Conservation (phyloP, 352 stramenopile species). For the Thraustochytrium sp. region DNA sequence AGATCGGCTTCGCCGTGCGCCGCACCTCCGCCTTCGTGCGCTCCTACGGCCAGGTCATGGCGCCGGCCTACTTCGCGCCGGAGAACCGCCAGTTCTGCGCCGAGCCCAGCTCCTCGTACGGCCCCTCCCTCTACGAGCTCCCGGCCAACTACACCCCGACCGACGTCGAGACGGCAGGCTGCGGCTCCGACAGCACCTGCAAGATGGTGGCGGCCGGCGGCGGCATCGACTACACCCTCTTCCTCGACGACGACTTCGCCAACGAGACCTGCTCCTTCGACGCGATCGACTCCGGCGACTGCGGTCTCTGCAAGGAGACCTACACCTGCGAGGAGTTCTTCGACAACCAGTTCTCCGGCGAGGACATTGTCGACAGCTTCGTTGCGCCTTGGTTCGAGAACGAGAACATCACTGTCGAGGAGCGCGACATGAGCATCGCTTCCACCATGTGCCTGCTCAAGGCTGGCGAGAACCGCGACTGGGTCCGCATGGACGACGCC, state of each 20-base stretch:
- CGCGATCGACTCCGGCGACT: neutral
- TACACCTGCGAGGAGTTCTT: constrained; percentile 9
- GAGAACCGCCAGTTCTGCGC: constrained; percentile 20
- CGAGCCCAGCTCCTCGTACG: neutral
- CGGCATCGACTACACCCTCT: constrained; percentile 13
- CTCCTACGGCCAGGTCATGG: neutral
- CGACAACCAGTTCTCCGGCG: neutral
- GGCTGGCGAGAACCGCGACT: neutral
- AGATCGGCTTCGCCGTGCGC: neutral
- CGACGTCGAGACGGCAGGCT: neutral
- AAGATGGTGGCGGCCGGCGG: neutral
- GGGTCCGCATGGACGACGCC: neutral
- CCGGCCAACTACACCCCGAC: neutral
- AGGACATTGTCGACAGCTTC: neutral
- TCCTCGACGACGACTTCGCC: neutral
- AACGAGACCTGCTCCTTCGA: neutral
- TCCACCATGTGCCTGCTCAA: constrained; percentile 11
- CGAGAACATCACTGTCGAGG: neutral
- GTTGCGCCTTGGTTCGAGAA: neutral
- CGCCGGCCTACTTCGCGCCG: neutral
- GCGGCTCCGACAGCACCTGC: neutral
- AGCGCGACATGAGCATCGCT: neutral
- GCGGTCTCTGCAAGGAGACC: neutral
- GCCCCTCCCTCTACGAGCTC: neutral
- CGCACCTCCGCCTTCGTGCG: neutral